phyloP scores from a whole-genome alignment of 1,284 basidiomycete genomes.

The Trichosporon sp. region DNA sequence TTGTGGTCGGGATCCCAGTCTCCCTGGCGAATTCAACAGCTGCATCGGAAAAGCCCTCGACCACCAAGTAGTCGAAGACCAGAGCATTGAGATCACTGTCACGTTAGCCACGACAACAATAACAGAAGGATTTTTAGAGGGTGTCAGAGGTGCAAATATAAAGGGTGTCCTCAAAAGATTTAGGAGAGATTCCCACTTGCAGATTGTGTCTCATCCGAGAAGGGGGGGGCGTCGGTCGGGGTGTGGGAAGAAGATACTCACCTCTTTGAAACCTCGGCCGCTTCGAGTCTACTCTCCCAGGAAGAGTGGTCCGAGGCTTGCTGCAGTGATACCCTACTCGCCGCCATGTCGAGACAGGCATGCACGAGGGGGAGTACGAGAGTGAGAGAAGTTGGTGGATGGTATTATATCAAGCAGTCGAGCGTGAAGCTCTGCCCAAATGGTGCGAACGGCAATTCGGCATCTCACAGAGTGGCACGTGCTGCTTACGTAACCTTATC shows the following conservation, averaged over 20 bases:
- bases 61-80: constrained; percentile 97
- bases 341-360: constrained; percentile 14
- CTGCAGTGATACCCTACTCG: constrained; percentile 14
- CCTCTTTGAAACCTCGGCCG: constrained; percentile 53
- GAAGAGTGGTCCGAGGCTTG: constrained; percentile 23
- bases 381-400: neutral
- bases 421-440: neutral
- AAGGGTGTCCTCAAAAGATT: constrained; percentile 51
- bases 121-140: constrained; percentile 7
- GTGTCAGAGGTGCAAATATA: constrained; percentile 53
- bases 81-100: constrained; percentile 86
- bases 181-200: constrained; percentile 63
- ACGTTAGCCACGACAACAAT: constrained; percentile 1
- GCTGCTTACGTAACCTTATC: neutral
- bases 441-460: constrained; percentile 8
- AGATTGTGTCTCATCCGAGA: constrained; percentile 52
- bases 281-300: constrained; percentile 53
- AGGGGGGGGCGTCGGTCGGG: constrained; percentile 14
- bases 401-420: neutral
- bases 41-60: constrained; percentile 93
- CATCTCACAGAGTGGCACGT: neutral
- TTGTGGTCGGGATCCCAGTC: constrained; percentile 61
- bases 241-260: constrained; percentile 43
- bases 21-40: constrained; percentile 91
- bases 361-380: neutral